Evolutionary conservation across 345 rosid genomes (phyloP).

Genomic region (Heritiera fomes): DNA sequence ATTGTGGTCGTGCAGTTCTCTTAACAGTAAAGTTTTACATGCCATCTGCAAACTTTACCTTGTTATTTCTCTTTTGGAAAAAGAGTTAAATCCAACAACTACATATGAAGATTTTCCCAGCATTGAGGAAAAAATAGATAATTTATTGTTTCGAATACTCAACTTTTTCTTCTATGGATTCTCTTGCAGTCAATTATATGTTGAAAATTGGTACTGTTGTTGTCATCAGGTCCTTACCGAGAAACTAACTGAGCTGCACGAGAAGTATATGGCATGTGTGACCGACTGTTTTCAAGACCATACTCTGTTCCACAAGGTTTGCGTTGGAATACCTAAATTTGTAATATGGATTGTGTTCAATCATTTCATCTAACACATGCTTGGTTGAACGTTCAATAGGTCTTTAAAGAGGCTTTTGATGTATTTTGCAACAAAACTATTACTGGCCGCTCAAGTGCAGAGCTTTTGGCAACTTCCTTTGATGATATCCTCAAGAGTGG

Average conservation of each 20-base stretch:
- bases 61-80: background rate
- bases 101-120: background rate
- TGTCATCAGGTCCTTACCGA: slow-evolving; percentile 42
- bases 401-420: slow-evolving; percentile 74
- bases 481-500: slow-evolving; percentile 72
- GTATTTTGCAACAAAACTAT: slow-evolving; percentile 62
- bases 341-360: background rate
- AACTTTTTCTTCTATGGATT: background rate
- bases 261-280: slow-evolving; percentile 61
- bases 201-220: slow-evolving; percentile 11
- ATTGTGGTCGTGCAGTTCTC: background rate
- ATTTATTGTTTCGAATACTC: background rate
- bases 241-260: slow-evolving; percentile 66
- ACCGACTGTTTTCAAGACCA: slow-evolving; percentile 62
- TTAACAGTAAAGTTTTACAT: background rate
- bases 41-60: background rate
- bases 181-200: background rate
- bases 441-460: slow-evolving; percentile 64
- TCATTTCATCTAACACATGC: background rate
- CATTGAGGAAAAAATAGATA: background rate
- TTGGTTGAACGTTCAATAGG: slow-evolving; percentile 37
- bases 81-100: background rate
- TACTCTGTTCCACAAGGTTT: slow-evolving; percentile 66
- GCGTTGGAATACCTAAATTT: slow-evolving; percentile 7
- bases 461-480: slow-evolving; percentile 65